Conservation (phyloP, 169 alveolate species). For the Cryptosporidium muris region DNA sequence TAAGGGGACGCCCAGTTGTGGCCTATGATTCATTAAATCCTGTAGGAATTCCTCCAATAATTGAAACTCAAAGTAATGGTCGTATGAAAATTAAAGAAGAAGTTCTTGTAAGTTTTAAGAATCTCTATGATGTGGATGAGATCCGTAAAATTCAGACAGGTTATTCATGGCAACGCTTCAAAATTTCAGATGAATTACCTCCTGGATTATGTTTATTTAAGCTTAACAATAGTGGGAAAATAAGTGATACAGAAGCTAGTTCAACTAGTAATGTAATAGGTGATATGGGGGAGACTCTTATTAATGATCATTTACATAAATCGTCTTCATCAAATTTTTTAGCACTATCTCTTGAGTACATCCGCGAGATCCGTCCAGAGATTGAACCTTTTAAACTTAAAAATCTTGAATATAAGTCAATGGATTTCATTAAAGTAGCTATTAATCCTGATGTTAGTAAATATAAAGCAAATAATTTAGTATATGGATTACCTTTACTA, state of each 20-base stretch:
- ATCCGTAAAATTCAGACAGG: constrained; percentile 31
- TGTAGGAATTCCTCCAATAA: constrained; percentile 54
- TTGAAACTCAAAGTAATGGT: constrained; percentile 25
- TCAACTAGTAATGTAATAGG: not conserved
- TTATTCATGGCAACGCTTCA: constrained; percentile 21
- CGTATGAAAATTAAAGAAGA: constrained; percentile 35
- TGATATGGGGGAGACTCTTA: not conserved
- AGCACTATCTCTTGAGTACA: constrained; percentile 27
- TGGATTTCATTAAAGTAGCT: constrained; percentile 40
- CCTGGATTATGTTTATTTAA: constrained; percentile 14
- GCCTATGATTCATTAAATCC: constrained; percentile 58
- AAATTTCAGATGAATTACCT: constrained; percentile 39
- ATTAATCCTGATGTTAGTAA: constrained; percentile 40
- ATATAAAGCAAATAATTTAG: constrained; percentile 23
- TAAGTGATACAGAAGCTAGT: not conserved
- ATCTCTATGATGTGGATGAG: constrained; percentile 35
- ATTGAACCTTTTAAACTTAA: constrained; percentile 24
- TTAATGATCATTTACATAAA: not conserved
- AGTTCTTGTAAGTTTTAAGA: constrained; percentile 39
- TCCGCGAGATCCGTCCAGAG: constrained; percentile 49
- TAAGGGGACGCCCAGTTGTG: constrained; percentile 64
- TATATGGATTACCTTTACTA: constrained; percentile 37
- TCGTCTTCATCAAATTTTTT: not conserved
- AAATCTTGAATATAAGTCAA: constrained; percentile 14
- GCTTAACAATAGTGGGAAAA: not conserved